Base-by-base conservation (phyloP, 2,329 filamentous ascomycete genomes). In the Thelonectria blattea region DNA sequence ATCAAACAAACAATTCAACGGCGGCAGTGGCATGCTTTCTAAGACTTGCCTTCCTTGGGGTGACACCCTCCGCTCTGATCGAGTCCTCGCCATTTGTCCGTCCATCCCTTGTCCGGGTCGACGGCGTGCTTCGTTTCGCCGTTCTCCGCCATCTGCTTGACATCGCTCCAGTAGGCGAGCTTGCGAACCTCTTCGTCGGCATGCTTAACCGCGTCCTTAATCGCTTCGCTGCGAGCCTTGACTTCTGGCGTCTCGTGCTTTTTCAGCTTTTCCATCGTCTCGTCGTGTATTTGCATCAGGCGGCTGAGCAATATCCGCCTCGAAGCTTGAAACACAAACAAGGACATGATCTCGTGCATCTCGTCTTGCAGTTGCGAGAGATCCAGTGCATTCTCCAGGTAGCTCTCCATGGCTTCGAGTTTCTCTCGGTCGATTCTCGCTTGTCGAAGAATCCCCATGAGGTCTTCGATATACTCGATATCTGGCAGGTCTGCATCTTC, bases 371-470 rank as follows among this genome's bases (percentile, higher is more conserved):
- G 80, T 62, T 92, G 90, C 55, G 83, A 83, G 27, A 98, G 79
- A 68, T 97, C 92, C 22, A 91, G 87, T 6, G 87, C 91, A 54
- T 95, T 83, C 43, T 88, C 80, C n/a, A 97, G 81, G 72, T 97
- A 99, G 63, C 86, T 91, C 69, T 90, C 88, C 20, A 97, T 84
- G 0, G 90, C 89, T 62, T 94, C 89, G 60, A 96, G 87, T 79
- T 95, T 98, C 78, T 98, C 94, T 34, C 95, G 86, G 73, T 99
- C 95, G 66, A 99, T 92, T 8, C 88, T 85, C 6, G 90, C 87
- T 41, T 78, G 79, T 63, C 88, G 89, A 56, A 99, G 76, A 2
- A 86, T 84, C 20, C 76, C 78, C 79, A 96, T 83, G 24, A 99
- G 79, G 3, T 86, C 85, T 4, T 87, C 85, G 17, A 92, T 85